Percentiles rank a stretch among this genome's conserved stretches.
Evolutionary conservation across 805 yeast species (phyloP).

Genomic region (Starmera pachycereana): DNA sequence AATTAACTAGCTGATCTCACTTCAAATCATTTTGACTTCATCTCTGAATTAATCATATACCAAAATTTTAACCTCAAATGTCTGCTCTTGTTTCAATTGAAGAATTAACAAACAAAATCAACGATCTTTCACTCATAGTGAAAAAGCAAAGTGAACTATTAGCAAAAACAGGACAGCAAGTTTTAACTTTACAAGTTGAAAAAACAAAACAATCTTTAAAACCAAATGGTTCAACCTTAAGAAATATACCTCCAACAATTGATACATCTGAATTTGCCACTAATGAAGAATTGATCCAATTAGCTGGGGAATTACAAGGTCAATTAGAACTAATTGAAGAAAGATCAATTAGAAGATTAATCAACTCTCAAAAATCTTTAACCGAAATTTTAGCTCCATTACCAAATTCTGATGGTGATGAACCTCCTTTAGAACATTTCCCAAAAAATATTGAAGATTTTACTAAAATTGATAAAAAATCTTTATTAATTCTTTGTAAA

Average conservation of each 20-base stretch:
- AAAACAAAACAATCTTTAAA: slow-evolving; percentile 29
- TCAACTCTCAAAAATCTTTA: slow-evolving; percentile 42
- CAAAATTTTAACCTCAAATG: too few species aligned
- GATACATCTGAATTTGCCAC: slow-evolving; percentile 57
- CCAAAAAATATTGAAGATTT: slow-evolving; percentile 54
- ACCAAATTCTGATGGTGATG: slow-evolving; percentile 71
- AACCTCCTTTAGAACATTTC: slow-evolving; percentile 40
- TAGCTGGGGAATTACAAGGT: slow-evolving; percentile 84
- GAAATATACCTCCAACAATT: slow-evolving; percentile 4
- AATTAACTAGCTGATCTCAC: too few species aligned
- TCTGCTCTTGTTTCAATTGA: slow-evolving; percentile 7
- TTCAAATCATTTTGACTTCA: too few species aligned
- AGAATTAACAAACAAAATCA: slow-evolving; percentile 31
- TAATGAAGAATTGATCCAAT: slow-evolving; percentile 75
- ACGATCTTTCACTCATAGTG: slow-evolving; percentile 40
- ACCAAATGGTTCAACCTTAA: slow-evolving; percentile 7
- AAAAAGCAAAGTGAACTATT: slow-evolving; percentile 57
- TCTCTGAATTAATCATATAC: too few species aligned
- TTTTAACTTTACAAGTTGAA: slow-evolving; percentile 57
- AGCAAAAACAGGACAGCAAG: slow-evolving; percentile 71
- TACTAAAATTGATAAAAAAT: slow-evolving; percentile 30
- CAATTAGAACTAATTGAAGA: slow-evolving; percentile 76
- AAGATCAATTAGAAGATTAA: slow-evolving; percentile 59
- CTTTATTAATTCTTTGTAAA: slow-evolving; percentile 44
- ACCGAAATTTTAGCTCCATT: slow-evolving; percentile 51